Conservation (phyloP, 2,329 filamentous ascomycete species). For the Phaeomoniella chlamydospora region DNA sequence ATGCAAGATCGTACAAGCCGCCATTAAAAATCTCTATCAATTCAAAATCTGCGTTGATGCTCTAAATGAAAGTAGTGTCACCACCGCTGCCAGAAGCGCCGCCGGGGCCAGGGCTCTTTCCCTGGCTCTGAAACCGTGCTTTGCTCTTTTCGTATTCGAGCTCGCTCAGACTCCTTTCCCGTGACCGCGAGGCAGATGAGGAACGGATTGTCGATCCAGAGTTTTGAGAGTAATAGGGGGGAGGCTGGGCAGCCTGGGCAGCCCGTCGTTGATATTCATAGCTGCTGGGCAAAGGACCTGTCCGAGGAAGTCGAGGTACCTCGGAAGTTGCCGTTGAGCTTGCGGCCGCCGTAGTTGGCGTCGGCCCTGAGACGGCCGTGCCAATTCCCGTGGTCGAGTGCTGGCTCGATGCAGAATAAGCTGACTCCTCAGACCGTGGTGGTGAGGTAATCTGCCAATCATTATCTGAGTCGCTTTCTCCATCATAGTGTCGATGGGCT, state of each 20-base stretch:
- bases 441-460: conserved; percentile 11
- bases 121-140: conserved; percentile 3
- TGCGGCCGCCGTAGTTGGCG: conserved; percentile 6
- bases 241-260: background rate
- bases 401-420: background rate
- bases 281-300: conserved; percentile 2
- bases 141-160: background rate
- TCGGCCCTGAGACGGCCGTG: conserved; percentile 5
- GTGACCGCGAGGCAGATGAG: background rate
- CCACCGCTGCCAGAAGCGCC: conserved; percentile 5
- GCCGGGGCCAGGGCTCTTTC: conserved; percentile 6
- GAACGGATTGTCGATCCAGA: background rate
- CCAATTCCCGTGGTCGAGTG: background rate
- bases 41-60: too few relatives aligned
- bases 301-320: background rate
- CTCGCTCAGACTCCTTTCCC: background rate
- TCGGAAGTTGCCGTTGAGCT: background rate
- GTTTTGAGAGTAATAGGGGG: background rate
- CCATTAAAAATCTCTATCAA: too few relatives aligned
- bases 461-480: conserved; percentile 11
- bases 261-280: conserved; percentile 5
- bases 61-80: too few relatives aligned
- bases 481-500: conserved; percentile 6
- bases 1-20: too few relatives aligned
- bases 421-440: conserved; percentile 2